A percentile compares a stretch with the other conserved stretches of the same genome.
phyloP scores from a whole-genome alignment of 192 early-diverging fungal genomes.

The Mortierella claussenii region DNA sequence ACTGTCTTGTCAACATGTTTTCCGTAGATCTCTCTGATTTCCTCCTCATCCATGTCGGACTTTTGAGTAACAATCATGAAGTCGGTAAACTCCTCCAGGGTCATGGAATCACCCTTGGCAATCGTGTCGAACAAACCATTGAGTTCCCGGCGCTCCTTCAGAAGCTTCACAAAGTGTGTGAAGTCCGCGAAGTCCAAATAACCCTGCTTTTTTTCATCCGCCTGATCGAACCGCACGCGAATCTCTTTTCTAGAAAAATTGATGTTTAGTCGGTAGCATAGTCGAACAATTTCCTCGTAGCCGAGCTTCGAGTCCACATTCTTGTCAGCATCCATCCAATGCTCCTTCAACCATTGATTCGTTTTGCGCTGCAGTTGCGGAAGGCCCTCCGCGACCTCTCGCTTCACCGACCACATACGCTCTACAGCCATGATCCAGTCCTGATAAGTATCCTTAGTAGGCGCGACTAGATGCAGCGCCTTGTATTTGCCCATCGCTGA shows the following conservation, averaged over 20 bases:
- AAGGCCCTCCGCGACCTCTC: conserved; percentile 50
- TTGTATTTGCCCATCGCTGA: conserved; percentile 57
- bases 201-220: conserved; percentile 62
- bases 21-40: conserved; percentile 64
- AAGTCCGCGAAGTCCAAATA: conserved; percentile 66
- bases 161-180: conserved; percentile 66
- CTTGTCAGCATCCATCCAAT: conserved; percentile 61
- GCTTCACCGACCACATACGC: conserved; percentile 51
- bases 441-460: conserved; percentile 46
- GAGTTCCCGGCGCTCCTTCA: conserved; percentile 72
- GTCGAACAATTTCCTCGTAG: conserved; percentile 54
- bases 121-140: conserved; percentile 62
- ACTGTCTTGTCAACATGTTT: conserved; percentile 61
- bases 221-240: conserved; percentile 69
- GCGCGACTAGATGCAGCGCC: conserved; percentile 55
- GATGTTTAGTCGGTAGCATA: conserved; percentile 70
- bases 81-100: conserved; percentile 61
- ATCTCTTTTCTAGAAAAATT: conserved; percentile 69
- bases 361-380: conserved; percentile 51
- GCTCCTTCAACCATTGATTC: conserved; percentile 54
- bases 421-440: conserved; percentile 55
- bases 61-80: conserved; percentile 71
- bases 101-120: conserved; percentile 51
- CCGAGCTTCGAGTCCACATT: conserved; percentile 53
- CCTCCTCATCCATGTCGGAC: conserved; percentile 54